Evolutionary conservation across 257 asterid species (phyloP), one percentile per base, ranked within the genome.

Genomic region (Solanum ossicruentum): DNA sequence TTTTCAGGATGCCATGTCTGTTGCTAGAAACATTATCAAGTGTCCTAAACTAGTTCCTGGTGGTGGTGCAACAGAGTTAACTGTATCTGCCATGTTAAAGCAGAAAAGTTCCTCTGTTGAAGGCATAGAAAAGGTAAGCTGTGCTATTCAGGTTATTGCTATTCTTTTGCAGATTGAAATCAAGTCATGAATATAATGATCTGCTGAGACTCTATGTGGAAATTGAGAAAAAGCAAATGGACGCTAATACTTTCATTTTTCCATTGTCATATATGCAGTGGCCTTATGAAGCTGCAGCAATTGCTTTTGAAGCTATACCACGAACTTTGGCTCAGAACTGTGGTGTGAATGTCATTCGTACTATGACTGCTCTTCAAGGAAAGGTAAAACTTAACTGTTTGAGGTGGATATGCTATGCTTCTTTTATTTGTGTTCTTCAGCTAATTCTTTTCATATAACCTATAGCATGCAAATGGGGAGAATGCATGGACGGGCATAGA

Each of bases 211-310:
- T 60, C 45, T 36, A n/a, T n/a, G 36, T 82, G 47, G 54, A 82
- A 7, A 82, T 82, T 60, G 28, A 49, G 39, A 83, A 61, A 65
- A 49, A 23, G 51, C 63, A 28, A 49, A 26, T 0, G 47, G 61
- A 77, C 2, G 13, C 63, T 77, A 23, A 47, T 12, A 77, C 26
- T 51, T n/a, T 45, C n/a, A 61, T 61, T 43, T 80, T 9, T 32
- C 32, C 4, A 26, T 10, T 82, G 56, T 82, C 72, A 49, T 41
- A 52, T 83, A 26, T 23, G 87, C 91, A 94, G 99, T 96, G 99
- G 99, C 98, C 99, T 61, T 96, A 96, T 89, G 99, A 96, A 94
- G 98, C 98, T 86, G 99, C 98, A 85, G 99, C 99, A 65, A 88
- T 93, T 60, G 99, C 99, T 86, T 96, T 96, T 85, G 99, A 96